These are phyloP conservation scores for Chrysophaeum taylorii DNA, from an alignment of 352 stramenopile genomes.

Conservation along the genomic window DNA sequence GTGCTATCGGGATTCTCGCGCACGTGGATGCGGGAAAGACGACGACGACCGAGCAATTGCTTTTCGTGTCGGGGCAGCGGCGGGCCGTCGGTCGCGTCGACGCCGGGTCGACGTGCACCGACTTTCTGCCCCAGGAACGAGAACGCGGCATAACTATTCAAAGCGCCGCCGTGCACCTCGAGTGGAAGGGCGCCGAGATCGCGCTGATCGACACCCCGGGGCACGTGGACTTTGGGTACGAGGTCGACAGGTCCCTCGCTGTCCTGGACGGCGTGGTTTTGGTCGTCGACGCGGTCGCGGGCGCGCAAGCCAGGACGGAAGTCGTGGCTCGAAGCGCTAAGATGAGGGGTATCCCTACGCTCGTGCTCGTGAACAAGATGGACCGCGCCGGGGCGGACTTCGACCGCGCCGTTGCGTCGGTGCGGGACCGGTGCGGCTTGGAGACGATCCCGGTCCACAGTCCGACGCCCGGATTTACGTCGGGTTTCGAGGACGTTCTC, in stretches of 20 bases:
- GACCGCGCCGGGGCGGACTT: conserved; percentile 51
- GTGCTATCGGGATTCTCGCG: conserved; percentile 84
- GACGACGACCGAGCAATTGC: conserved; percentile 91
- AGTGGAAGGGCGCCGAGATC: conserved; percentile 72
- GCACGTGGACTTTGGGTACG: conserved; percentile 93
- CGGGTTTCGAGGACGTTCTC: background rate
- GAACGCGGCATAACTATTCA: conserved; percentile 95
- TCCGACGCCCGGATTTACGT: background rate
- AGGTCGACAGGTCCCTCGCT: conserved; percentile 87
- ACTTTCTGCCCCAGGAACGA: conserved; percentile 77
- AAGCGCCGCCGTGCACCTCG: conserved; percentile 83
- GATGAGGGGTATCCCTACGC: conserved; percentile 24
- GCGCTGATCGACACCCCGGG: conserved; percentile 94
- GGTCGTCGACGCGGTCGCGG: conserved; percentile 87
- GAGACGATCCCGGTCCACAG: background rate
- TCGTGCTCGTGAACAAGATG: conserved; percentile 61
- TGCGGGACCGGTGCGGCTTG: conserved; percentile 32
- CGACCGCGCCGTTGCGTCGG: conserved; percentile 37
- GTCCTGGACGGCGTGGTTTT: conserved; percentile 92
- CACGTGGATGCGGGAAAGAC: conserved; percentile 97
- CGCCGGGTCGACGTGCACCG: conserved; percentile 64
- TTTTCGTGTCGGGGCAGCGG: conserved; percentile 46
- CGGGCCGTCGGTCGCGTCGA: conserved; percentile 54
- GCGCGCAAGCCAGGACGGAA: conserved; percentile 78
- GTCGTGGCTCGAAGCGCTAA: conserved; percentile 36